Evolutionary conservation across 75 land plant species (phyloP).

Genomic region (Larix kaempferi): DNA sequence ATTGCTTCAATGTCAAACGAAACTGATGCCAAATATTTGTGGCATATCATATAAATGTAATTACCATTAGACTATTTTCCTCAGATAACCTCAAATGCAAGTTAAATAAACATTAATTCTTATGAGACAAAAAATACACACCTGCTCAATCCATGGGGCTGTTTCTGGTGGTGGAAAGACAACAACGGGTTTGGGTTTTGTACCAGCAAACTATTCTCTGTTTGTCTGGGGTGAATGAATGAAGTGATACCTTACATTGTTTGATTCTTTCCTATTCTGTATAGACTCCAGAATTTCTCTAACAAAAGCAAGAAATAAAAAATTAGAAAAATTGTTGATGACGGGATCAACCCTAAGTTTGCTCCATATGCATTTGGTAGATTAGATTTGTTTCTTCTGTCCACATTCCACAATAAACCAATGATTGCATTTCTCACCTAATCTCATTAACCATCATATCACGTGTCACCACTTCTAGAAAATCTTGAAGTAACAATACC

Average conservation of each 20-base stretch:
- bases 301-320: background rate
- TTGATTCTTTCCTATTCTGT: slow-evolving; percentile 58
- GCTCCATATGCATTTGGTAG: background rate
- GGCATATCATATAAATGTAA: background rate
- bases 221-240: slow-evolving; percentile 7
- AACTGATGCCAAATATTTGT: slow-evolving; percentile 49
- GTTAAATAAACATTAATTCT: background rate
- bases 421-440: slow-evolving; percentile 30
- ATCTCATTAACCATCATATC: slow-evolving; percentile 93
- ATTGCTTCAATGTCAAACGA: slow-evolving; percentile 45
- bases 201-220: slow-evolving; percentile 71
- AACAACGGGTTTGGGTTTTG: slow-evolving; percentile 60
- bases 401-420: slow-evolving; percentile 1
- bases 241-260: slow-evolving; percentile 26
- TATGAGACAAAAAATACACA: slow-evolving; percentile 3
- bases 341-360: background rate
- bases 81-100: background rate
- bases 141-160: slow-evolving; percentile 94
- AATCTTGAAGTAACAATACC: slow-evolving; percentile 90
- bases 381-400: background rate
- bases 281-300: slow-evolving; percentile 76
- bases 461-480: slow-evolving; percentile 92
- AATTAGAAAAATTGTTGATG: background rate
- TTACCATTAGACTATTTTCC: background rate
- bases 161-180: slow-evolving; percentile 71